phyloP scores from a whole-genome alignment of 352 stramenopile genomes.

The Pythium guiyangense region DNA sequence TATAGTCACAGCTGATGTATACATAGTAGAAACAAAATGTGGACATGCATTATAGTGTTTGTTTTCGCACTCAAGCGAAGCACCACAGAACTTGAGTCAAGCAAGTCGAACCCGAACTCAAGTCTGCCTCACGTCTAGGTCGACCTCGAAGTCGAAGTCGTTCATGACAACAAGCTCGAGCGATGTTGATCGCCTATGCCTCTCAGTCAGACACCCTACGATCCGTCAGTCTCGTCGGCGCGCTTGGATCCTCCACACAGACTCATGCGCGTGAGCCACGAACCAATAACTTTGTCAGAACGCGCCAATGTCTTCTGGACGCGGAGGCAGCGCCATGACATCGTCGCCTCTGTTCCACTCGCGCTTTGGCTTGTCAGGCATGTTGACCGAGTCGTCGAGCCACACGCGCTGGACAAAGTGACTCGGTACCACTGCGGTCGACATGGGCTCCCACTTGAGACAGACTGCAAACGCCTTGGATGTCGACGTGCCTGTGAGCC shows the following conservation, averaged over 20 bases:
- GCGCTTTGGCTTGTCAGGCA: conserved; percentile 32
- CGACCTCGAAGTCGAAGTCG: too few species aligned
- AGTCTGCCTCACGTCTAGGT: too few species aligned
- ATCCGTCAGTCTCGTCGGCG: too few species aligned
- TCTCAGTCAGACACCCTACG: too few species aligned
- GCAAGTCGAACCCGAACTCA: too few species aligned
- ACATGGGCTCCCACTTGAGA: conserved; percentile 26
- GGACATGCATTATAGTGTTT: too few species aligned
- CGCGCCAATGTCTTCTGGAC: neutral
- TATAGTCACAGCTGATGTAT: neutral
- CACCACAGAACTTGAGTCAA: too few species aligned
- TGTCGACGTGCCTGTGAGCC: conserved; percentile 23
- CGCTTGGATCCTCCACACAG: neutral
- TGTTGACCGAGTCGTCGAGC: conserved; percentile 29
- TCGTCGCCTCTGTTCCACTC: conserved; percentile 8
- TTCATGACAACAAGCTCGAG: too few species aligned
- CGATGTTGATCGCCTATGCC: too few species aligned
- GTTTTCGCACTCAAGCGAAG: too few species aligned
- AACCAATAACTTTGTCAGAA: neutral
- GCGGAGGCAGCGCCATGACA: conserved; percentile 6
- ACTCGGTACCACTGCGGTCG: conserved; percentile 7
- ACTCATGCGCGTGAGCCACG: neutral
- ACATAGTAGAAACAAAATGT: neutral
- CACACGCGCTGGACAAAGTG: conserved; percentile 35
- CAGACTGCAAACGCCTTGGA: conserved; percentile 27